Percentiles rank a stretch among this genome's conserved stretches.
Conservation (phyloP, 2,329 filamentous ascomycete genomes). For the Cadophora sp. region DNA sequence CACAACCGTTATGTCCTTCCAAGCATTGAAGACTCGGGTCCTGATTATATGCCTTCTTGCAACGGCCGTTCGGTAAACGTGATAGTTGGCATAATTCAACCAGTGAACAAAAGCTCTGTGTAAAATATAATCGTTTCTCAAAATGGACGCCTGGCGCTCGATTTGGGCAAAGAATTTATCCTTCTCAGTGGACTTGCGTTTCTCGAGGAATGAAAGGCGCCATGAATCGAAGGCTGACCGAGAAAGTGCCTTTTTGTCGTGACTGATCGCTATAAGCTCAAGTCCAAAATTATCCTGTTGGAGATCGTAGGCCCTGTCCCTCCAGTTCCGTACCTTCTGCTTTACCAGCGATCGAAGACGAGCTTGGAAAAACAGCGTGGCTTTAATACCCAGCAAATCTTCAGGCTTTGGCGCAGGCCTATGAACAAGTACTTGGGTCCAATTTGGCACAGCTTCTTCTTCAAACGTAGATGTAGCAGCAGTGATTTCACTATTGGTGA, state of each 20-base stretch:
- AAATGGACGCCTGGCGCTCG: conserved; percentile 65
- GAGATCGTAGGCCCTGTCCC: conserved; percentile 41
- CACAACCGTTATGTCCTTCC: conserved; percentile 65
- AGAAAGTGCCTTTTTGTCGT: conserved; percentile 58
- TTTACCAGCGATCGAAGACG: conserved; percentile 30
- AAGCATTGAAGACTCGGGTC: conserved; percentile 71
- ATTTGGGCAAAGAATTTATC: conserved; percentile 61
- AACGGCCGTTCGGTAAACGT: conserved; percentile 69
- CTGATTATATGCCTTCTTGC: conserved; percentile 75
- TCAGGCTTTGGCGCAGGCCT: conserved; percentile 20
- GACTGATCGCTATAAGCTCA: conserved; percentile 53
- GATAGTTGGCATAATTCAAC: conserved; percentile 68
- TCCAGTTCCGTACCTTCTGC: conserved; percentile 38
- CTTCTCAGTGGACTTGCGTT: conserved; percentile 47
- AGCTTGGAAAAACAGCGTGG: conserved; percentile 38
- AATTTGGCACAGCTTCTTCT: conserved; percentile 26
- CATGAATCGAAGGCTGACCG: conserved; percentile 59
- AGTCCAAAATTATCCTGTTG: conserved; percentile 48
- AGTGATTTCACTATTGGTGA: conserved; percentile 37
- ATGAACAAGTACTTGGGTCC: conserved; percentile 14
- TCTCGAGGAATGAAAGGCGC: conserved; percentile 47
- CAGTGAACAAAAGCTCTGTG: conserved; percentile 73
- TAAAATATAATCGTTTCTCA: conserved; percentile 69
- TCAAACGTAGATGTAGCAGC: conserved; percentile 36
- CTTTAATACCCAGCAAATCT: conserved; percentile 36